Evolutionary conservation across 352 stramenopile genomes (phyloP).

Genomic region (Albugo laibachii): DNA sequence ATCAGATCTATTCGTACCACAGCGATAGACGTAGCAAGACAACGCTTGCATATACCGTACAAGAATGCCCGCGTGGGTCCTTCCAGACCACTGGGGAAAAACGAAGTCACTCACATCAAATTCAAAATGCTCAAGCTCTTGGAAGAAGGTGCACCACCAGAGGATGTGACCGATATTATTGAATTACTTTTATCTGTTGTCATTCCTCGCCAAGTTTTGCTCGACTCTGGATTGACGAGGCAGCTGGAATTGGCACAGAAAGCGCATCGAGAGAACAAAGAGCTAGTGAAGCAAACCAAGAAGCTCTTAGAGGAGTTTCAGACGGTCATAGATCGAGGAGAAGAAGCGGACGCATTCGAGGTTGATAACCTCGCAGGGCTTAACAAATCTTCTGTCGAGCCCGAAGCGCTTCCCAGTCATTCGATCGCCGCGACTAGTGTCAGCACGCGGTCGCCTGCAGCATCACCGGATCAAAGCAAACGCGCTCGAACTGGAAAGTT

Average conservation of each 20-base stretch:
- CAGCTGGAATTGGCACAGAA: slow-evolving; percentile 61
- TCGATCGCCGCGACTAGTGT: neutral
- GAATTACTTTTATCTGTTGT: slow-evolving; percentile 62
- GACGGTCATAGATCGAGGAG: slow-evolving; percentile 16
- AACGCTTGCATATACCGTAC: slow-evolving; percentile 59
- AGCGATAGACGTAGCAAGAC: slow-evolving; percentile 52
- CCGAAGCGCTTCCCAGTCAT: slow-evolving; percentile 21
- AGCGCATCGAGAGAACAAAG: slow-evolving; percentile 73
- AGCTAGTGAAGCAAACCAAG: slow-evolving; percentile 62
- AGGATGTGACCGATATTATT: slow-evolving; percentile 64
- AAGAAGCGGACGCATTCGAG: neutral
- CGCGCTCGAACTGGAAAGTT: slow-evolving; percentile 39
- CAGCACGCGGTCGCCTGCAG: slow-evolving; percentile 41
- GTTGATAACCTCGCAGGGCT: neutral
- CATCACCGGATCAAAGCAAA: slow-evolving; percentile 35
- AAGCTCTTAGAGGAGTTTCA: slow-evolving; percentile 65
- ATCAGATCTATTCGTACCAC: slow-evolving; percentile 38
- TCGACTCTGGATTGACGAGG: slow-evolving; percentile 48
- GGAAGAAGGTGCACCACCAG: slow-evolving; percentile 55
- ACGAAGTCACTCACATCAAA: slow-evolving; percentile 69
- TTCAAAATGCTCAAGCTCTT: slow-evolving; percentile 71
- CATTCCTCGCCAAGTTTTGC: slow-evolving; percentile 47
- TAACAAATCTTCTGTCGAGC: slow-evolving; percentile 14
- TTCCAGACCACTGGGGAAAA: slow-evolving; percentile 58
- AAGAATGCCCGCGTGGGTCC: slow-evolving; percentile 52